Evolutionary conservation across 345 rosid species (phyloP), one percentile per base, ranked within the genome.

Genomic region (Capsella bursapastoris): DNA sequence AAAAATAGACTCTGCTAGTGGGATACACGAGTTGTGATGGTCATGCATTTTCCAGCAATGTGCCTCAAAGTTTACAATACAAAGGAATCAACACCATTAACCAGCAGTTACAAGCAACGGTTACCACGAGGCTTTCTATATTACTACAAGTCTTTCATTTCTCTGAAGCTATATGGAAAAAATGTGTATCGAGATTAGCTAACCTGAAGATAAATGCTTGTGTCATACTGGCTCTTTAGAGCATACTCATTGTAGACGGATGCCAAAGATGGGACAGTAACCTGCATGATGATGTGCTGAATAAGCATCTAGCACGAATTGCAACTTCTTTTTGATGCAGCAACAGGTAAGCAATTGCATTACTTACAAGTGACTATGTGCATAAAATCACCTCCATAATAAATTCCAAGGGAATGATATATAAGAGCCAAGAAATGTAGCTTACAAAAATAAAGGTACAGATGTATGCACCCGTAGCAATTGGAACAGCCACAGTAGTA

Each of bases 151-250:
- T 11, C 15, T 41, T 27, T 32, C 68, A 43, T 15, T 67, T 43
- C 45, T 49, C 37, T n/a, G 58, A 35, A 51, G 52, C 37, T 53
- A 29, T 16, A 55, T 48, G 43, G 5, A 35, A 55, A 55, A 45
- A 25, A 11, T 53, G 62, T 70, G 55, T 22, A 41, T 13, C 10
- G 4, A 10, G 60, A 72, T 48, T 72, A 51, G 56, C 74, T 81
- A 64, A 91, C 98, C 97, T 95, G 99, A 72, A 95, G 97, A 80
- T 95, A 95, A 53, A 95, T 95, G 84, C 99, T 95, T 9, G 99
- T 95, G 53, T 95, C 99, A 61, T 86, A 95, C 71, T 95, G 97
- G 78, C 97, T 95, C 87, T 95, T 94, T 67, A 94, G 66, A 79
- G 98, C 98, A 82, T 94, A 94, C 80, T 94, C 98, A 58, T 94